Base-by-base conservation (phyloP, 106 monocot genomes). In the Narthecium ossifragum region DNA sequence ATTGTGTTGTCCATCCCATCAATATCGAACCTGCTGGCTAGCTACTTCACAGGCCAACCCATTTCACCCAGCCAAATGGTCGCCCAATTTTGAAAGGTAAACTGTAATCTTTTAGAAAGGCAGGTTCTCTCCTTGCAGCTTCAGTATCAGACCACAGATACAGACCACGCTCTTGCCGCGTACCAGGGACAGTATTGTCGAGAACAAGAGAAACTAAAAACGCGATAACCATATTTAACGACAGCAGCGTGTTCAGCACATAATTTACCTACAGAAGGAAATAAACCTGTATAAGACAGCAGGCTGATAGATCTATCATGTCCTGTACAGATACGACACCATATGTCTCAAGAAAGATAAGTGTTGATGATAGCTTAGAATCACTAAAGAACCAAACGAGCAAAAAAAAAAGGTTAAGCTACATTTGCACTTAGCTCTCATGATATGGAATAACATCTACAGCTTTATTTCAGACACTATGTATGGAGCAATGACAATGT, bases 161-260 rank as follows among this genome's bases (percentile, higher is more conserved):
- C 15, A 78, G 71, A 26, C 94, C 94, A 14, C 90, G 82, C 46
- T 96, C 94, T 64, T 78, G 77, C 25, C 61, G 46, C 41, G 85
- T 78, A 29, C 86, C 94, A 55, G 94, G 94, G 36, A 96, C 94
- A 9, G 94, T 96, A 61, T 84, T 90, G 70, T 96, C 94, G 47
- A 96, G 86, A 32, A 90, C 57, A 15, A 90, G 46, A 27, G 90
- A 83, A 21, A 96, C 50, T 14, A 90, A 34, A 60, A 89, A 83
- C 17, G 86, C 94, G 63, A 96, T 69, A 34, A 90, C 86, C 90
- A 90, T 86, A 77, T 96, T 78, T 27, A 86, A 63, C 5, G 90
- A 90, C 21, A 96, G 37, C 26, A 96, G 60, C 7, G 78, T 83
- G 69, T 96, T 96, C 71, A 96, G 25, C 26, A 90, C 80, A 66